Evolutionary conservation across 2,329 filamentous ascomycete species (phyloP), one percentile per base, ranked within the genome.

Genomic region (Aureobasidium sp.): DNA sequence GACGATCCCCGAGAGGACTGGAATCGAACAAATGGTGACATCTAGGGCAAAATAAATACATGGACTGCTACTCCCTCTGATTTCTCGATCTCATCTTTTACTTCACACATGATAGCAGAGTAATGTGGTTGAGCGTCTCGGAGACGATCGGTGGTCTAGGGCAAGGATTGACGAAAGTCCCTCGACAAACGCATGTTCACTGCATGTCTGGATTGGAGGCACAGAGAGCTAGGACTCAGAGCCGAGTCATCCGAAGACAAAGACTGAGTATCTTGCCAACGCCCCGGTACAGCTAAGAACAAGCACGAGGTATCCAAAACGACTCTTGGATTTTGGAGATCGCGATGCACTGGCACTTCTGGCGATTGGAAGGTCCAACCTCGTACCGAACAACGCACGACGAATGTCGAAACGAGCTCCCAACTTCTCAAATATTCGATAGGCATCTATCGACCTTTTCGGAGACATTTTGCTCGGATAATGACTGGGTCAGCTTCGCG

Each of bases 121-220:
- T 40, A 46, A 27, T 19, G 29, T 25, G 40, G 11, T n/a, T 35
- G 27, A 10, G 21, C 35, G 8, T 46, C 21, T 29, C 37, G 23
- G 54, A 38, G 42, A 47, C 42, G 40, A 46, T 57, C 54, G 33
- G 40, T 45, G 25, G 21, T 15, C 25, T 37, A 38, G 54, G 42
- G 54, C 21, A 57, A 47, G 54, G 54, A 35, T 57, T 57, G 42
- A 47, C 42, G 54, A 57, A 29, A 45, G 51, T 54, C 35, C 50
- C 50, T 54, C 21, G 35, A 54, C 25, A 31, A 31, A 31, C 50
- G 50, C 53, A 45, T 57, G 53, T 57, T 57, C 40, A 57, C 53
- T 57, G 53, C 53, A 57, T 57, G 51, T 25, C 37, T 37, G n/a
- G 35, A 27, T 19, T 38, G 37, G 51, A 35, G 51, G 53, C 53